Evolutionary conservation across 2,329 filamentous ascomycete genomes (phyloP).

Genomic region (Aspergillus thermomutatus): DNA sequence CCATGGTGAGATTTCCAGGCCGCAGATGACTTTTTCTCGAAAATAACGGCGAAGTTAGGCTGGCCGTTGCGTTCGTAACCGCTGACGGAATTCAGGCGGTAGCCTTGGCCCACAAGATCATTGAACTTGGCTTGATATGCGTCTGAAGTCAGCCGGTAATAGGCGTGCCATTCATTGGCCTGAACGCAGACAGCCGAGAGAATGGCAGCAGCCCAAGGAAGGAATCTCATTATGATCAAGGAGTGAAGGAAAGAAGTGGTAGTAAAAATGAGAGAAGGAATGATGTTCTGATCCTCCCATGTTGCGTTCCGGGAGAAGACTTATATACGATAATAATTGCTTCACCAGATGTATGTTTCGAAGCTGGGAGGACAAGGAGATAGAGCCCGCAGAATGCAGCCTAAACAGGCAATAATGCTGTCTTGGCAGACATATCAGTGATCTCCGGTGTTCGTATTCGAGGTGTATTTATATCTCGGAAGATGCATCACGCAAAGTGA

Average conservation of each 20-base stretch:
- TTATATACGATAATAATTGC: not conserved
- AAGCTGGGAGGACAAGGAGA: not conserved
- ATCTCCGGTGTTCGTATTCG: not conserved
- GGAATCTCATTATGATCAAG: constrained; percentile 4
- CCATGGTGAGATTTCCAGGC: constrained; percentile 11
- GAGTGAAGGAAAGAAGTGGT: not conserved
- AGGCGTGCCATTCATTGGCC: constrained; percentile 11
- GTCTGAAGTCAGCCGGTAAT: constrained; percentile 9
- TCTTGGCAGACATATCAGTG: not conserved
- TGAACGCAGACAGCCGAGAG: constrained; percentile 5
- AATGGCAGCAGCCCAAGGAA: constrained; percentile 1
- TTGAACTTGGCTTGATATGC: constrained; percentile 12
- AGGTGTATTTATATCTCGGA: not conserved
- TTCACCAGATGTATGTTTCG: not conserved
- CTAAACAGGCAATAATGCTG: not conserved
- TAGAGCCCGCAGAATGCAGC: not conserved
- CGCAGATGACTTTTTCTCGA: constrained; percentile 6
- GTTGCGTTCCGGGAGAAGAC: not conserved
- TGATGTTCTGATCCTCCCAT: not conserved
- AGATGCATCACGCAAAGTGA: not conserved
- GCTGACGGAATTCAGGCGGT: constrained; percentile 8
- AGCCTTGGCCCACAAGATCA: constrained; percentile 7
- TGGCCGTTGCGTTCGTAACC: constrained; percentile 9
- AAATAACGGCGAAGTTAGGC: constrained; percentile 11
- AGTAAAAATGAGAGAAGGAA: not conserved